Base-by-base conservation (phyloP, 208 protist species). In the Trypanosoma boissoni region DNA sequence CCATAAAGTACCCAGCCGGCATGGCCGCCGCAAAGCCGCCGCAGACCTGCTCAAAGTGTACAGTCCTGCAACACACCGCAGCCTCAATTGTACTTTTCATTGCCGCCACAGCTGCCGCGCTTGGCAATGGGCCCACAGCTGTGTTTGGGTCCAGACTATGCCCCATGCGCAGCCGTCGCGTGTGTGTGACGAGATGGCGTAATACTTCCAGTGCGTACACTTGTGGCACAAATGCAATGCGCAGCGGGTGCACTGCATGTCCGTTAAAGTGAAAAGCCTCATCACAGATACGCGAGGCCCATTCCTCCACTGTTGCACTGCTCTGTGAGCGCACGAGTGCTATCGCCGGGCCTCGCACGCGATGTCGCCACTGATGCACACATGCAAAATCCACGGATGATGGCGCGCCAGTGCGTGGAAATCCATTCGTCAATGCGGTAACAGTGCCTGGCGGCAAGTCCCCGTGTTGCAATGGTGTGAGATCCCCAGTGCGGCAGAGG, bases 11-110 rank as follows among this genome's bases (percentile, higher is more conserved):
- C 10, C 68, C 63, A 16, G 64, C 55, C 44, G 67, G 62, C 29
- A 46, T 59, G 10, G 60, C 62, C 1, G 57, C 57, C 7, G 68
- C 72, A 58, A 78, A 78, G 14, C 75, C 75, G 14, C 75, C 75
- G 28, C 67, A 73, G 0, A 69, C 73, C 23, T 79, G 73, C 26
- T 63, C 43, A 44, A 73, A 60, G 14, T 28, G 39, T 5, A 66
- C 14, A 9, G 43, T 41, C 23, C 44, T 23, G 26, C 43, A 48
- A 12, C 42, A 60, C 6, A 50, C 42, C 9, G 39, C 41, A 0
- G 27, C 32, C 26, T 61, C 58, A 14, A 74, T 28, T n/a, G 39
- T 34, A 9, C 42, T 57, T 36, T 64, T 70, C 43, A 69, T 46
- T 29, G 44, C 31, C 1, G 45, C 21, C 39, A 66, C 18, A 42